Evolutionary conservation across 2,329 filamentous ascomycete species (phyloP).

Genomic region (Huntiella decipiens): DNA sequence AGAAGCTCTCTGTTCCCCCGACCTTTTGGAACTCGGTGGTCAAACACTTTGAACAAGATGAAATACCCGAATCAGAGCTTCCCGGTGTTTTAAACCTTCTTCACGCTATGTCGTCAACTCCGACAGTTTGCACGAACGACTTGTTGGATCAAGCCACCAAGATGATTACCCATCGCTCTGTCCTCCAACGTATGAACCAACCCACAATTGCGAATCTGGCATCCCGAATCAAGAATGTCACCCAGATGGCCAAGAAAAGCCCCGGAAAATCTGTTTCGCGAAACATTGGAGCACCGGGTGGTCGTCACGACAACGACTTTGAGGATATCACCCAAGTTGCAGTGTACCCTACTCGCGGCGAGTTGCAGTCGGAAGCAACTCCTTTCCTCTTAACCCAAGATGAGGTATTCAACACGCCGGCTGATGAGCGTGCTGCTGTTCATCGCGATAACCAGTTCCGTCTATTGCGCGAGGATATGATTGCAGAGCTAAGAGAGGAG

Average conservation of each 20-base stretch:
- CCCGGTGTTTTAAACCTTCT: neutral
- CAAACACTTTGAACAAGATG: neutral
- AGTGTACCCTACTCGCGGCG: conserved; percentile 47
- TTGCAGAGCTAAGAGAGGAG: conserved; percentile 45
- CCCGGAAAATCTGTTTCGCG: neutral
- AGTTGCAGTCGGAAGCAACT: conserved; percentile 32
- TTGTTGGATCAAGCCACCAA: too few relatives aligned
- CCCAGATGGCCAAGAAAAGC: neutral
- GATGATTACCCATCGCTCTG: too few relatives aligned
- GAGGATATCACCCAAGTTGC: conserved; percentile 38
- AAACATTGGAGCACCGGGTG: conserved; percentile 27
- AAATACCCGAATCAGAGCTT: neutral
- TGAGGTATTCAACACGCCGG: conserved; percentile 25
- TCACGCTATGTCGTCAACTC: neutral
- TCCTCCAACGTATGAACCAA: neutral
- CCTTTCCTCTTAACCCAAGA: conserved; percentile 36
- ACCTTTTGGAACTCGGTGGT: conserved; percentile 4
- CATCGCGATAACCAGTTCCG: conserved; percentile 58
- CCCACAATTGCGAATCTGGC: neutral
- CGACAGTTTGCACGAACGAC: neutral
- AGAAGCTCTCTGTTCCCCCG: neutral
- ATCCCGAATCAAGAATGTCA: conserved; percentile 2
- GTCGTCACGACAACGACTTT: conserved; percentile 57
- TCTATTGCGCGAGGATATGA: conserved; percentile 50
- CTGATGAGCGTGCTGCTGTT: conserved; percentile 20